Percentiles rank a stretch among this genome's conserved stretches.
These are phyloP conservation scores for Acanthamoeba triangularis DNA, from an alignment of 208 protist species.

Conservation along the genomic window DNA sequence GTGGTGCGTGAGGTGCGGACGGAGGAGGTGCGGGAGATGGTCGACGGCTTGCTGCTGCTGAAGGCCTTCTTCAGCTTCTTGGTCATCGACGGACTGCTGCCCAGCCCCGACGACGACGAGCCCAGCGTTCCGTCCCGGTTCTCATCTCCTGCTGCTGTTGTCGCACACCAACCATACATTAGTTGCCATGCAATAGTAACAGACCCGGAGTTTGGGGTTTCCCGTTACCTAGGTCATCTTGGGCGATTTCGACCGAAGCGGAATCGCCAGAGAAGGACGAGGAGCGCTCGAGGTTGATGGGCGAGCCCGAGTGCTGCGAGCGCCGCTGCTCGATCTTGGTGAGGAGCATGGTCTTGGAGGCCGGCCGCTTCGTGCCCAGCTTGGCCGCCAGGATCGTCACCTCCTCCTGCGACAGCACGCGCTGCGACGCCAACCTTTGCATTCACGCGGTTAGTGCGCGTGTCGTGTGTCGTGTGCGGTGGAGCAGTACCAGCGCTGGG, in stretches of 20 bases:
- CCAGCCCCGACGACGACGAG: not conserved
- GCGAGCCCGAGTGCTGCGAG: not conserved
- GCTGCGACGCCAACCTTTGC: not conserved
- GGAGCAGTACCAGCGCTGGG: not conserved
- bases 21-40: not conserved
- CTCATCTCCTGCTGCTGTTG: not conserved
- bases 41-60: not conserved
- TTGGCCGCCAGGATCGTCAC: not conserved
- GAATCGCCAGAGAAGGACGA: not conserved
- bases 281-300: not conserved
- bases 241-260: not conserved
- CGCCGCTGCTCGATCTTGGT: conserved; percentile 27
- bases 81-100: not conserved
- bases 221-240: not conserved
- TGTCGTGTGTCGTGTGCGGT: not conserved
- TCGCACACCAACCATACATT: not conserved
- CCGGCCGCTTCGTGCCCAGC: not conserved
- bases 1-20: not conserved
- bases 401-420: not conserved
- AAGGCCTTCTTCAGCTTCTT: not conserved
- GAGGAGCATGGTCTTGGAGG: not conserved
- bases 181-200: no score
- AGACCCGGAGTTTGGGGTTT: not conserved
- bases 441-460: not conserved
- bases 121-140: not conserved